Conservation (phyloP, 139 green algal species). For the Chlorella sp. region DNA sequence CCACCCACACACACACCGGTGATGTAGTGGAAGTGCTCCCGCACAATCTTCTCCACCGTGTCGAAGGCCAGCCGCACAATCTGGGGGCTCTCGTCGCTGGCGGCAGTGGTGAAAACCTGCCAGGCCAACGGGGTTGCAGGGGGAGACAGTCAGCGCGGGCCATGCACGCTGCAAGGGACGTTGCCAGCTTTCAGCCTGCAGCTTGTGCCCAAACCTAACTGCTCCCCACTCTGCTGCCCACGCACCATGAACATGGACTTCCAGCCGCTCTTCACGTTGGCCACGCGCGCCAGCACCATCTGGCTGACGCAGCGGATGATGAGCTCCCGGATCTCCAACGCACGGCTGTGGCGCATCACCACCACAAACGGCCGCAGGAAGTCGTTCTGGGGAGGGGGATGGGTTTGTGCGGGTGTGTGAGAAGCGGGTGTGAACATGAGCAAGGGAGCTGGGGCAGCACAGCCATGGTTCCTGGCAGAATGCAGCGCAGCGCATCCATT, state of each 20-base stretch:
- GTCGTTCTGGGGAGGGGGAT: conserved; percentile 85
- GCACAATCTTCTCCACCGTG: conserved; percentile 98
- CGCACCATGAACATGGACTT: conserved; percentile 99
- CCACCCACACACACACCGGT: no score
- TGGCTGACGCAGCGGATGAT: conserved; percentile 94
- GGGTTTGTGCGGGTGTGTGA: background rate
- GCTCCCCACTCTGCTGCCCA: background rate
- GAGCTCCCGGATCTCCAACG: conserved; percentile 96
- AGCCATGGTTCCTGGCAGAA: no score
- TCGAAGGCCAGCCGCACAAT: conserved; percentile 93
- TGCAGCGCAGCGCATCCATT: no score
- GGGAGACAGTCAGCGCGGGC: background rate
- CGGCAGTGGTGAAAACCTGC: conserved; percentile 91
- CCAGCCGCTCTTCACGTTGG: conserved; percentile 98
- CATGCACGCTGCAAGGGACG: no score
- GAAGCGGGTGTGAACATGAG: no score
- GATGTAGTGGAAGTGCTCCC: conserved; percentile 97
- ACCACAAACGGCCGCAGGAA: conserved; percentile 98
- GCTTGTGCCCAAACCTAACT: no score
- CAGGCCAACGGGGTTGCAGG: background rate
- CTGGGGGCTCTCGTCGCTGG: conserved; percentile 76
- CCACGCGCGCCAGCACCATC: conserved; percentile 92
- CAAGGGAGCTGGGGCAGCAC: background rate
- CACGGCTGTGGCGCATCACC: conserved; percentile 89
- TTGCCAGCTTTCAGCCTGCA: no score